These are phyloP conservation scores for Meira miltonrushii DNA, from an alignment of 1,284 basidiomycete species.

Conservation along the genomic window DNA sequence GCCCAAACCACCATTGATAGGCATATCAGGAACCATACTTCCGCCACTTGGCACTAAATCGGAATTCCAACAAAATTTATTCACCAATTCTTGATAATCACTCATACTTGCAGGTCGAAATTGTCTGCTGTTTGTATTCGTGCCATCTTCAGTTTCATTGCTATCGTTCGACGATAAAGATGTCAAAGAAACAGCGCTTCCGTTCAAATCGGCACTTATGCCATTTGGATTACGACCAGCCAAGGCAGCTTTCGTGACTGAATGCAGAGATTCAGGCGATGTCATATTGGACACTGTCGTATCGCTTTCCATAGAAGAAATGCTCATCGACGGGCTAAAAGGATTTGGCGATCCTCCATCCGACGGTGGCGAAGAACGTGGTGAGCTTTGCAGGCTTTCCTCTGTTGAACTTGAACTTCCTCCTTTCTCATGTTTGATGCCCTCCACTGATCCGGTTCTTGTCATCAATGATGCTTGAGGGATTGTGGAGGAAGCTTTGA, in stretches of 20 bases:
- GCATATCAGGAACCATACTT: conserved; percentile 2
- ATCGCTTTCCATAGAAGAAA: conserved; percentile 35
- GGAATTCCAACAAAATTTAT: conserved; percentile 43
- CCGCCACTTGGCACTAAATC: conserved; percentile 18
- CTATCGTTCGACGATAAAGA: not conserved
- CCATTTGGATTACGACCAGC: not conserved
- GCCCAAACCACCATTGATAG: not conserved
- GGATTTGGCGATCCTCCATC: conserved; percentile 30
- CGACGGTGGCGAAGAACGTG: conserved; percentile 35
- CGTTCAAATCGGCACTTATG: not conserved
- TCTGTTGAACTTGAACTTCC: too few species aligned
- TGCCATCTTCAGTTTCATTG: not conserved
- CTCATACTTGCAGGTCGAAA: conserved; percentile 29
- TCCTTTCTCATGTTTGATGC: conserved; percentile 24
- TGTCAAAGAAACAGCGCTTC: not conserved
- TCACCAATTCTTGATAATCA: conserved; percentile 42
- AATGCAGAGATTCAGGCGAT: not conserved
- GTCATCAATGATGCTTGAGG: not conserved
- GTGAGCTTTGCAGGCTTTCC: conserved; percentile 18
- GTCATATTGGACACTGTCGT: conserved; percentile 18
- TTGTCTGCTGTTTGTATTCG: too few species aligned
- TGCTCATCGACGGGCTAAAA: conserved; percentile 33
- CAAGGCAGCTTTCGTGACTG: too few species aligned
- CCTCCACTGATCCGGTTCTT: conserved; percentile 12
- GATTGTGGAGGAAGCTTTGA: too few species aligned